Base-by-base conservation (phyloP, 192 early-diverging fungal species). In the Cetraspora pellucida region DNA sequence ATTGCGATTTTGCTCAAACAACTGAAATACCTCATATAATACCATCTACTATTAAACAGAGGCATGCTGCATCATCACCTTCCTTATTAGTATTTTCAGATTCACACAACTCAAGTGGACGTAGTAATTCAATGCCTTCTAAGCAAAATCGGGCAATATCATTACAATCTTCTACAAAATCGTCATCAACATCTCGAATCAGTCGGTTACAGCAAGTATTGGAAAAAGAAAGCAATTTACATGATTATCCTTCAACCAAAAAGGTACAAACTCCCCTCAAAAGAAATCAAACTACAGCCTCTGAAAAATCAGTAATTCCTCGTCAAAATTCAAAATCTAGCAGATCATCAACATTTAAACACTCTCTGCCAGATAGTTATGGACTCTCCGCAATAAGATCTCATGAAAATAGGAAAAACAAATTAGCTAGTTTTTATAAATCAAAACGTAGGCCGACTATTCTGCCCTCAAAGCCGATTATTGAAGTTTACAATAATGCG, bases 401-500 rank as follows among this genome's bases (percentile, higher is more conserved):
- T 28, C 17, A 65, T 9, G 31, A 66, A 45, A 66, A 46, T 66
- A 66, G 11, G 19, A 68, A 47, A 2, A 27, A 23, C 47, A 68
- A 47, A 49, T 16, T 68, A 3, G 9, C 44, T 47, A 19, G 43
- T 10, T 16, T 65, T 43, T 21, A 43, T 47, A 76, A 76, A 47
- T n/a, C 43, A 52, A 76, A 52, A 76, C 28, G 49, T 14, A 63
- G 30, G 14, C 60, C 11, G 25, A 47, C 37, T 1, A 47, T 61
- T 46, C 37, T 85, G 7, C 68, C 76, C 14, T 80, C 82, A 52
- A 83, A 81, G 52, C 82, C 88, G 0, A 80, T 73, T 19, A 86
- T 89, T 25, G 83, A 89, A 61, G 84, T 89, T 7, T 89, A 85
- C 54, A 82, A 80, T 13, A 85, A 81, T 65, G 82, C 82, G 17